A percentile compares a stretch with the other conserved stretches of the same genome.
Conservation (phyloP, 2,329 filamentous ascomycete genomes). For the Aspergillus sp. region DNA sequence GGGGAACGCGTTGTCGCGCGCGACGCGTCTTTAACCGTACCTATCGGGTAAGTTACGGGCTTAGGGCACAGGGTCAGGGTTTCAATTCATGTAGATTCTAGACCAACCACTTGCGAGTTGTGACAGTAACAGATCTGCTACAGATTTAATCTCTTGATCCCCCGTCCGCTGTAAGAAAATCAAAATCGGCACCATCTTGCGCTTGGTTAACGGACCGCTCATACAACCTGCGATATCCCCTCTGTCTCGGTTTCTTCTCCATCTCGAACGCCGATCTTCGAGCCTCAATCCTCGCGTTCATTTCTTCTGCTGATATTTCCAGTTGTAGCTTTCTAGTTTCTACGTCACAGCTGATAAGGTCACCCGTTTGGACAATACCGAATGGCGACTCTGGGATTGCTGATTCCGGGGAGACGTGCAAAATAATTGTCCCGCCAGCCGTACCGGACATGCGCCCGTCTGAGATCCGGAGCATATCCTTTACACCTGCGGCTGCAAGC, state of each 20-base stretch:
- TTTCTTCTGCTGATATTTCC: constrained; percentile 43
- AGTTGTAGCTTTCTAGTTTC: constrained; percentile 44
- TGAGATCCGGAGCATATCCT: constrained; percentile 54
- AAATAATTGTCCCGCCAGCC: constrained; percentile 54
- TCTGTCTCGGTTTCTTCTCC: constrained; percentile 22
- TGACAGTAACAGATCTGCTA: background rate
- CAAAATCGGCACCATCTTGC: constrained; percentile 43
- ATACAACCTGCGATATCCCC: constrained; percentile 44
- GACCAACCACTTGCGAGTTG: background rate
- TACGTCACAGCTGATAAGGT: constrained; percentile 49
- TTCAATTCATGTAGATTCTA: background rate
- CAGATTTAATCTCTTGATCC: background rate
- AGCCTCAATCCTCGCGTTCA: constrained; percentile 37
- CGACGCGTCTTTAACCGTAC: constrained; percentile 21
- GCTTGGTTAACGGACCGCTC: constrained; percentile 45
- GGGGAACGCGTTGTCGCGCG: background rate
- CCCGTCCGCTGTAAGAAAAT: constrained; percentile 34
- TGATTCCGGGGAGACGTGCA: constrained; percentile 56
- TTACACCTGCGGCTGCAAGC: constrained; percentile 47
- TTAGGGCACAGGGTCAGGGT: constrained; percentile 35
- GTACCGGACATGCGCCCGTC: constrained; percentile 59
- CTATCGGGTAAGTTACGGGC: constrained; percentile 25
- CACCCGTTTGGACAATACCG: constrained; percentile 50
- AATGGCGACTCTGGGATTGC: constrained; percentile 49
- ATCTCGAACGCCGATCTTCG: background rate